Evolutionary conservation across 2,329 filamentous ascomycete species (phyloP).

Genomic region (Colletotrichum aenigma): DNA sequence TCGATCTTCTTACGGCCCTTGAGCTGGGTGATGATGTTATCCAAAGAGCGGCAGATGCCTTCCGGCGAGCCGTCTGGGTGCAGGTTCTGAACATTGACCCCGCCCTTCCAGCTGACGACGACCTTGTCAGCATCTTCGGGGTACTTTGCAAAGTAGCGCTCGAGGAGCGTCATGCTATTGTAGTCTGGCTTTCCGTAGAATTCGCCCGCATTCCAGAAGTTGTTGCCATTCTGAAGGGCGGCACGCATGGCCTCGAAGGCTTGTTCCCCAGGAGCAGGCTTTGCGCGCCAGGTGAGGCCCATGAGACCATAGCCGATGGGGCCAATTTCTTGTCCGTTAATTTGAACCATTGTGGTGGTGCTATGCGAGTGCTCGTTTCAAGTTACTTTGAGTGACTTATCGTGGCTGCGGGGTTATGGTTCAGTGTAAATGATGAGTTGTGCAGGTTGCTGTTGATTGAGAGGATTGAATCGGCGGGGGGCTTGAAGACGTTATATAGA

Average conservation of each 20-base stretch:
- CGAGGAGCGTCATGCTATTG: slow-evolving; percentile 64
- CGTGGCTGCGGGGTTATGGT: neutral
- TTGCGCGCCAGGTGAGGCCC: slow-evolving; percentile 50
- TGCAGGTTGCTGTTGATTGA: neutral
- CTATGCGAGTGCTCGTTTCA: neutral
- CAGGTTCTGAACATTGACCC: slow-evolving; percentile 37
- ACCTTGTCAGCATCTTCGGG: slow-evolving; percentile 68
- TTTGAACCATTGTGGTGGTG: slow-evolving; percentile 29
- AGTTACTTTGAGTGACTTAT: neutral
- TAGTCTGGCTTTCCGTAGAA: slow-evolving; percentile 66
- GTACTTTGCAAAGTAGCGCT: slow-evolving; percentile 66
- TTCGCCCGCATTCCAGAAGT: slow-evolving; percentile 67
- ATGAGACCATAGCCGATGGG: slow-evolving; percentile 60
- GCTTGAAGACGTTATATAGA: neutral
- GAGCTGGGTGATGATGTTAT: slow-evolving; percentile 56
- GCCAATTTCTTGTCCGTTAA: slow-evolving; percentile 50
- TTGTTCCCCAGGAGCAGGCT: slow-evolving; percentile 46
- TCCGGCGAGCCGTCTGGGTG: slow-evolving; percentile 56
- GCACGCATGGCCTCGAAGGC: slow-evolving; percentile 61
- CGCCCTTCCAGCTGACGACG: slow-evolving; percentile 67
- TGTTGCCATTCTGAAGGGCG: slow-evolving; percentile 48
- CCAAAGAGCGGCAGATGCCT: slow-evolving; percentile 60
- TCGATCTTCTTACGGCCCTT: slow-evolving; percentile 65
- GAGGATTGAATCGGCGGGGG: neutral
- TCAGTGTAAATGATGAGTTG: neutral